phyloP scores from a whole-genome alignment of 1,284 basidiomycete genomes.

The Malassezia sympodialis region DNA sequence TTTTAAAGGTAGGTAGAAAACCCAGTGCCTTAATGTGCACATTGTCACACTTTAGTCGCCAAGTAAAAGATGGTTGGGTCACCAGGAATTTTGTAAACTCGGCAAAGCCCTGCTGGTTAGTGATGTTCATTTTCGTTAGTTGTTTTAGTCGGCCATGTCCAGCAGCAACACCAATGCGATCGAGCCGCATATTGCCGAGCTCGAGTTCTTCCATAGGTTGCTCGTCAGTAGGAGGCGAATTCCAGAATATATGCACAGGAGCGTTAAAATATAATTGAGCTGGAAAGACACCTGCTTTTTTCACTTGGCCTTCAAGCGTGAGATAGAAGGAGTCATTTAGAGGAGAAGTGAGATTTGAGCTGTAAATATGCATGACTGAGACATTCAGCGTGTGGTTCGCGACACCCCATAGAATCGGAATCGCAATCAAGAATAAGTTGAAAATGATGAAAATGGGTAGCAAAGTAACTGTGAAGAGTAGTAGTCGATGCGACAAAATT shows the following conservation, averaged over 20 bases:
- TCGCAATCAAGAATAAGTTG: constrained; percentile 35
- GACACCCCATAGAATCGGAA: constrained; percentile 47
- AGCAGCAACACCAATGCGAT: constrained; percentile 41
- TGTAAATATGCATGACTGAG: constrained; percentile 38
- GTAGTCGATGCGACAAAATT: constrained; percentile 37
- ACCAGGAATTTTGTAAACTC: constrained; percentile 54
- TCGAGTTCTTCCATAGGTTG: constrained; percentile 34
- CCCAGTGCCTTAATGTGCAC: constrained; percentile 60
- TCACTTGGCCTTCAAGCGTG: constrained; percentile 44
- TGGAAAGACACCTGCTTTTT: constrained; percentile 49
- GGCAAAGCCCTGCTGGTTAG: constrained; percentile 39
- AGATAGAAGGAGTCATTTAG: constrained; percentile 44
- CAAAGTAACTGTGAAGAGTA: constrained; percentile 36
- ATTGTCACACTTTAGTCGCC: constrained; percentile 57
- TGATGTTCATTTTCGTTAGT: constrained; percentile 45
- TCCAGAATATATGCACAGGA: constrained; percentile 47
- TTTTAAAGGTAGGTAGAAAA: constrained; percentile 38
- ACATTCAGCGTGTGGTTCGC: constrained; percentile 47
- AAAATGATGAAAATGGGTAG: constrained; percentile 32
- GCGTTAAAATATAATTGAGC: constrained; percentile 47
- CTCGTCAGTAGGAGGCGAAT: constrained; percentile 29
- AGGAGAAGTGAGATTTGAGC: constrained; percentile 46
- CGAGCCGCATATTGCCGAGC: constrained; percentile 38
- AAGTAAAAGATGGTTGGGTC: constrained; percentile 61
- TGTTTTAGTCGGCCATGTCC: constrained; percentile 49